These are phyloP conservation scores for Puccinia novopanici DNA, from an alignment of 1,284 basidiomycete genomes.

Conservation along the genomic window DNA sequence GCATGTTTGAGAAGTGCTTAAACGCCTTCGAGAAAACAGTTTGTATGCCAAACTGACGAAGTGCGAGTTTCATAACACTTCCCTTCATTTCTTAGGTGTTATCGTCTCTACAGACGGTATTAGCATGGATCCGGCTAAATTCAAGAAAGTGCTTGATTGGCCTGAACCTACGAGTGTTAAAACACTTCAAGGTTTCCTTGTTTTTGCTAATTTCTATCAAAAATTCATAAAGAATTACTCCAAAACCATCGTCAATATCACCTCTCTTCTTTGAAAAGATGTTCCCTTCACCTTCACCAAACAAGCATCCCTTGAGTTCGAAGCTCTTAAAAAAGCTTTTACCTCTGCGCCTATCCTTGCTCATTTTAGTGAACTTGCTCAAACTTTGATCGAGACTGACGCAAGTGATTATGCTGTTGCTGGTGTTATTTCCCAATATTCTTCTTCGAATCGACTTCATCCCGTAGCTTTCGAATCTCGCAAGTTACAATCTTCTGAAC, in stretches of 20 bases:
- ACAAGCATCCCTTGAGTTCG: neutral
- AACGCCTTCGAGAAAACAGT: neutral
- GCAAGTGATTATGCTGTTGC: neutral
- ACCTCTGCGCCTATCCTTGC: neutral
- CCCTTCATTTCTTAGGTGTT: conserved; percentile 62
- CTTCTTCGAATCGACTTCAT: neutral
- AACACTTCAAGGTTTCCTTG: conserved; percentile 60
- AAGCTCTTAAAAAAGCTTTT: neutral
- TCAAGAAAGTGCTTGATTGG: conserved; percentile 61
- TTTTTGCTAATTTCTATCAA: conserved; percentile 62
- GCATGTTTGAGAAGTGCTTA: neutral
- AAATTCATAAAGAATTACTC: conserved; percentile 61
- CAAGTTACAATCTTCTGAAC: neutral
- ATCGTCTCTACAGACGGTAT: conserved; percentile 59
- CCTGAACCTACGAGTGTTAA: conserved; percentile 58
- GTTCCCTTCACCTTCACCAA: neutral
- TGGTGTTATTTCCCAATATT: neutral
- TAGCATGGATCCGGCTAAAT: conserved; percentile 62
- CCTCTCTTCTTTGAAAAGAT: neutral
- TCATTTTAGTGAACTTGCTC: neutral
- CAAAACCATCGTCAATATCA: neutral
- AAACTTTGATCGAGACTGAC: neutral
- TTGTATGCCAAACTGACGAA: conserved; percentile 47
- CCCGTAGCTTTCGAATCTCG: neutral
- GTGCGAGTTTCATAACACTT: conserved; percentile 50